These are phyloP conservation scores for Calonectria honghensis DNA, from an alignment of 2,329 filamentous ascomycete species.

Conservation along the genomic window DNA sequence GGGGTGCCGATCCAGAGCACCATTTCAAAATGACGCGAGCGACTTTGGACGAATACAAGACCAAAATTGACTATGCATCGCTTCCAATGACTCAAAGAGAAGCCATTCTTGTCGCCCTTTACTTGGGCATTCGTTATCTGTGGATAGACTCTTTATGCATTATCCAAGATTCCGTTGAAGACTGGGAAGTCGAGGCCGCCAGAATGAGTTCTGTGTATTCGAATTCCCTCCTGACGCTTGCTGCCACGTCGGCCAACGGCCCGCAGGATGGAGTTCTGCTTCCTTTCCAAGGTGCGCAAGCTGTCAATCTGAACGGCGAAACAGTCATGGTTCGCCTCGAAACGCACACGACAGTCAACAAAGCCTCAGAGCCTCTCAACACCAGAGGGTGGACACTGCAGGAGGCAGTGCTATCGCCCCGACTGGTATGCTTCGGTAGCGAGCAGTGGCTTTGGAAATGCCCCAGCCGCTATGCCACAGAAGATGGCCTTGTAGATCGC, in stretches of 20 bases:
- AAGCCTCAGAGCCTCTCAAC: slow-evolving; percentile 16
- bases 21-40: slow-evolving; percentile 12
- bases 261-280: slow-evolving; percentile 6
- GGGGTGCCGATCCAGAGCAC: slow-evolving; percentile 19
- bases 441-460: slow-evolving; percentile 33
- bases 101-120: slow-evolving; percentile 31
- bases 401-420: slow-evolving; percentile 9
- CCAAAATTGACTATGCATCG: background rate
- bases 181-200: slow-evolving; percentile 37
- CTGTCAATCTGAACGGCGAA: slow-evolving; percentile 1
- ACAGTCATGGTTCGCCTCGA: slow-evolving; percentile 23
- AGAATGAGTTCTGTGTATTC: slow-evolving; percentile 51
- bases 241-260: slow-evolving; percentile 15
- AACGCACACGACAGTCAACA: slow-evolving; percentile 19
- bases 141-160: slow-evolving; percentile 47
- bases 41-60: slow-evolving; percentile 12
- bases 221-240: slow-evolving; percentile 9
- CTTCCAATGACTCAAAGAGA: slow-evolving; percentile 41
- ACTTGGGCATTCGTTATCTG: slow-evolving; percentile 37
- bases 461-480: slow-evolving; percentile 27
- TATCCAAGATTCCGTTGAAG: slow-evolving; percentile 36
- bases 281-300: slow-evolving; percentile 15
- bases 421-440: slow-evolving; percentile 19
- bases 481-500: slow-evolving; percentile 18
- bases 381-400: slow-evolving; percentile 26